These are phyloP conservation scores for Coemansia sp. DNA, from an alignment of 192 early-diverging fungal genomes.

Conservation along the genomic window DNA sequence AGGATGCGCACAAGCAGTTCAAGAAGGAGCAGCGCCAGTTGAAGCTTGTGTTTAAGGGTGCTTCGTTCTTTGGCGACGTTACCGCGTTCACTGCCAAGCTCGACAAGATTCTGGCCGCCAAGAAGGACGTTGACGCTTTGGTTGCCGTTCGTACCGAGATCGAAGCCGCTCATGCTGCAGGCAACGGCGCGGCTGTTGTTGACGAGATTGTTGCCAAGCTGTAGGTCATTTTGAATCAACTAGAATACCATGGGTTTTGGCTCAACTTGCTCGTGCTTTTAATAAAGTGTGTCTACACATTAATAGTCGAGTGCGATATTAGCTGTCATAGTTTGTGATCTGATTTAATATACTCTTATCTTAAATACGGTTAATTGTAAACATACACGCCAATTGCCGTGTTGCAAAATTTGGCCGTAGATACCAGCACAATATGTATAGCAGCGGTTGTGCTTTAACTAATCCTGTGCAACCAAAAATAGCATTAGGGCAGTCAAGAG, in stretches of 20 bases:
- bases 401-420: too few relatives aligned
- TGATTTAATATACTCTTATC: too few relatives aligned
- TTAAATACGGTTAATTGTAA: too few relatives aligned
- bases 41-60: slow-evolving; percentile 71
- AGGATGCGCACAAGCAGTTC: slow-evolving; percentile 82
- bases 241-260: not conserved
- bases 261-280: too few relatives aligned
- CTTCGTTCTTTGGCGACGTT: slow-evolving; percentile 77
- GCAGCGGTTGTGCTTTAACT: too few relatives aligned
- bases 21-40: slow-evolving; percentile 92
- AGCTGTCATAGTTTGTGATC: too few relatives aligned
- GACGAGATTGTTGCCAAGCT: slow-evolving; percentile 51
- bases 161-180: slow-evolving; percentile 65
- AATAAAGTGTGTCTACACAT: too few relatives aligned
- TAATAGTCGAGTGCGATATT: too few relatives aligned
- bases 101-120: slow-evolving; percentile 73
- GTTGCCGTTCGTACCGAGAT: slow-evolving; percentile 60
- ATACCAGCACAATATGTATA: too few relatives aligned
- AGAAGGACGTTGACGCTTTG: slow-evolving; percentile 59
- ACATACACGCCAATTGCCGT: too few relatives aligned
- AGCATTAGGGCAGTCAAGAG: too few relatives aligned
- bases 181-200: slow-evolving; percentile 62
- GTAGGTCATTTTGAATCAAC: slow-evolving; percentile 1
- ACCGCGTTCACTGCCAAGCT: slow-evolving; percentile 73
- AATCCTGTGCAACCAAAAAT: too few relatives aligned